phyloP scores from a whole-genome alignment of 2,329 filamentous ascomycete genomes.

The Calonectria honghensis region DNA sequence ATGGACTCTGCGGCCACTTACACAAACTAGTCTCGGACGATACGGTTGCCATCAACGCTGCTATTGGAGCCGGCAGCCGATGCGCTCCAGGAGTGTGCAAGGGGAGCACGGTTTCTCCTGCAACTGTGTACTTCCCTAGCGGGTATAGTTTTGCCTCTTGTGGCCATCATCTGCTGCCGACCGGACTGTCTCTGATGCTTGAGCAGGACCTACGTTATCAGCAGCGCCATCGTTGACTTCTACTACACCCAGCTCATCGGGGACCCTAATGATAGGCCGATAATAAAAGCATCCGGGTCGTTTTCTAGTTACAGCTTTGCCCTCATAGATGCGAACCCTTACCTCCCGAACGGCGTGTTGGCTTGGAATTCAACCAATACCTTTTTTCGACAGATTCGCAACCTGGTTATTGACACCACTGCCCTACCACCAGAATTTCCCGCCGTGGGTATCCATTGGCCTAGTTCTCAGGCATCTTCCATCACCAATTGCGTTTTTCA shows the following conservation, averaged over 20 bases:
- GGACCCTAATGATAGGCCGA: constrained; percentile 76
- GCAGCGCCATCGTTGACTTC: constrained; percentile 81
- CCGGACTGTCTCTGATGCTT: constrained; percentile 39
- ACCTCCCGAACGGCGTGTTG: constrained; percentile 62
- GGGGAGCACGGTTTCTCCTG: constrained; percentile 60
- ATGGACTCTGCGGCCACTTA: constrained; percentile 15
- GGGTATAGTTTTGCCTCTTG: constrained; percentile 52
- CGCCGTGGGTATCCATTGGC: constrained; percentile 79
- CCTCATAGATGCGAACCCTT: constrained; percentile 69
- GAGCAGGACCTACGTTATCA: constrained; percentile 79
- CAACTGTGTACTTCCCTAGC: constrained; percentile 62
- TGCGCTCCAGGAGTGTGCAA: constrained; percentile 53
- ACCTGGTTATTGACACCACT: constrained; percentile 74
- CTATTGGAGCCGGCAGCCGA: constrained; percentile 52
- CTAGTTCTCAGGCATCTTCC: constrained; percentile 78
- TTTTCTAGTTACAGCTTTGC: constrained; percentile 67
- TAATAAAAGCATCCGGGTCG: constrained; percentile 70
- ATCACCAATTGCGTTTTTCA: constrained; percentile 76
- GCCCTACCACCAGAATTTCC: constrained; percentile 66
- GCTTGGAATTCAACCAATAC: constrained; percentile 75
- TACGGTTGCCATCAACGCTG: constrained; percentile 55
- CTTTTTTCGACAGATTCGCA: constrained; percentile 75
- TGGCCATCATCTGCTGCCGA: no score
- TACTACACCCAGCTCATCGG: constrained; percentile 89
- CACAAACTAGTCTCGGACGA: constrained; percentile 50